Base-by-base conservation (phyloP, 2,329 filamentous ascomycete species). In the Chaetothyriales sp. region DNA sequence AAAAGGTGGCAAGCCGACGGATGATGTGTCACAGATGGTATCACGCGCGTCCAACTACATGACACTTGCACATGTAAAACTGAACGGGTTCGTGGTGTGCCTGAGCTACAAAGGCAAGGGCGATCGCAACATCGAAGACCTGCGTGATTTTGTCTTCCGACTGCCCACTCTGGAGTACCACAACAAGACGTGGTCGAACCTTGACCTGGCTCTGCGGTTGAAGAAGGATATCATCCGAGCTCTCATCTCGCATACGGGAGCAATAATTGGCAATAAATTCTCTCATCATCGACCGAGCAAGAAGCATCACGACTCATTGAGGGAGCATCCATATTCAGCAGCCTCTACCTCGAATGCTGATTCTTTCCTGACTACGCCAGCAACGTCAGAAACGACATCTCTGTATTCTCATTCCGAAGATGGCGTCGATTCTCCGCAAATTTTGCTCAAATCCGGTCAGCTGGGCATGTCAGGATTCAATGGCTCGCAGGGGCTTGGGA, bases 141-240 rank as follows among this genome's bases (percentile, higher is more conserved):
- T 98, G 15, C 90, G 98, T 69, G 85, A 97, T 64, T 94, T 98
- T 60, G 92, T 98, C 47, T 98, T 98, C 77, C 83, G 88, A 33
- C 80, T 98, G 70, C 92, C 92, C 2, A 85, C 86, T 1, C 82
- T 98, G 46, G 92, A 98, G 66, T 97, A 95, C 71, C 82, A 88
- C 57, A 98, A 98, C 75, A 98, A 98, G 74, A 97, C 89, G 7
- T 98, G 92, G 92, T 95, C 89, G 5, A 98, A 97, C 66, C 77
- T 98, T 5, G 92, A 98, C 63, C 79, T 98, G 8, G 89, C 90
- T 0, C 75, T 97, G 47, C 85, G 89, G 13, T 76, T 98, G 50
- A 97, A 98, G 72, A 94, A 89, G 65, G 89, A 94, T 46, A 86
- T 97, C 53, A 87, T 95, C 64, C 86, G 89, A 63, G 90, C 92